Evolutionary conservation across 129 eudicot species (phyloP).

Genomic region (Artemisia argyi): DNA sequence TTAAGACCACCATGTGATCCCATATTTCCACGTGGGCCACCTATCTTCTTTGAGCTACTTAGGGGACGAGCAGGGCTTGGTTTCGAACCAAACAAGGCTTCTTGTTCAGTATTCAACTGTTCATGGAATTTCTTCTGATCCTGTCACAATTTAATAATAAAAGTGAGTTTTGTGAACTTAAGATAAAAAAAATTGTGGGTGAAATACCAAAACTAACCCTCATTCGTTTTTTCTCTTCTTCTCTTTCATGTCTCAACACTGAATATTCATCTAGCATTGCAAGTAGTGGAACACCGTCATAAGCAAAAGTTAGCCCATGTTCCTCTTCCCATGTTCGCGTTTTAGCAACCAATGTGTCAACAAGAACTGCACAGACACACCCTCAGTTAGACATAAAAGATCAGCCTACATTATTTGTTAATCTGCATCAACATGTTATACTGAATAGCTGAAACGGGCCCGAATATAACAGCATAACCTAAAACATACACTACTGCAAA

Average conservation of each 20-base stretch:
- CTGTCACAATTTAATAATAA: slow-evolving; percentile 37
- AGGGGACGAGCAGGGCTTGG: slow-evolving; percentile 83
- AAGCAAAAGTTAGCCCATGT: slow-evolving; percentile 66
- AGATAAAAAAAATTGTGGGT: background rate
- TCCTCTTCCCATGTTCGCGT: slow-evolving; percentile 95
- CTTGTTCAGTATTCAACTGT: slow-evolving; percentile 73
- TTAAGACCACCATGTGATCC: slow-evolving; percentile 54
- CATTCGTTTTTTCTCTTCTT: slow-evolving; percentile 91
- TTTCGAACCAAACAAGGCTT: slow-evolving; percentile 59
- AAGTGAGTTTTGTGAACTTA: background rate
- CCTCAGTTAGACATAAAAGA: background rate
- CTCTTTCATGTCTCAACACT: slow-evolving; percentile 83
- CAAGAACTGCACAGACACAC: slow-evolving; percentile 62
- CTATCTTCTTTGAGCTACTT: slow-evolving; percentile 60
- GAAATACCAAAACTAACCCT: slow-evolving; percentile 53
- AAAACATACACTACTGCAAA: background rate
- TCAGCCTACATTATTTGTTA: background rate
- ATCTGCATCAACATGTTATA: background rate
- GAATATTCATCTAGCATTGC: slow-evolving; percentile 93
- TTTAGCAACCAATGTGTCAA: slow-evolving; percentile 80
- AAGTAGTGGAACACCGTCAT: slow-evolving; percentile 95
- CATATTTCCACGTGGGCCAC: slow-evolving; percentile 72
- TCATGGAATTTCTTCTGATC: slow-evolving; percentile 91
- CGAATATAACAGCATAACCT: background rate
- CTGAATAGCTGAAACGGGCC: background rate